These are phyloP conservation scores for Debaryomyces sp. DNA, from an alignment of 1,139 yeast genomes.

Conservation along the genomic window DNA sequence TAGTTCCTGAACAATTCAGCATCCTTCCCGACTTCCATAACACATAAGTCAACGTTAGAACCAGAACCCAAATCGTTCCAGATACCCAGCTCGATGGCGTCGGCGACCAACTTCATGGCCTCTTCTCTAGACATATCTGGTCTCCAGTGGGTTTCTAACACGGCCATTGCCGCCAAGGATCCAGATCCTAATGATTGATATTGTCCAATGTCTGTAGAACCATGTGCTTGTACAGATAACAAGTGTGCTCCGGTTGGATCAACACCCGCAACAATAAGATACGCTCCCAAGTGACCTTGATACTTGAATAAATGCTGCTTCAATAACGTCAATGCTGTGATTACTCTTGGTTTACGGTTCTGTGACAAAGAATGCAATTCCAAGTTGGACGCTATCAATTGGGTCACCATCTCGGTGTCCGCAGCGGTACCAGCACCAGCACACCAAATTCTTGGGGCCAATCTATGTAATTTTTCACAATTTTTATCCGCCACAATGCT, in stretches of 20 bases:
- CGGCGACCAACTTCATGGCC: slow-evolving; percentile 86
- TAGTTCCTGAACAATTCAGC: slow-evolving; percentile 84
- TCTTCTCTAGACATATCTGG: slow-evolving; percentile 79
- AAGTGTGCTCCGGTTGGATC: slow-evolving; percentile 96
- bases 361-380: slow-evolving; percentile 87
- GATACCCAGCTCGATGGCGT: slow-evolving; percentile 96
- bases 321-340: slow-evolving; percentile 87
- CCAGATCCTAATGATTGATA: slow-evolving; percentile 95
- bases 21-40: slow-evolving; percentile 89
- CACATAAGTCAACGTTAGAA: slow-evolving; percentile 95
- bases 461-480: slow-evolving; percentile 92
- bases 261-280: slow-evolving; percentile 93
- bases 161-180: slow-evolving; percentile 99
- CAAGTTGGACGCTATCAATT: slow-evolving; percentile 83
- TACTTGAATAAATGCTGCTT: slow-evolving; percentile 95
- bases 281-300: slow-evolving; percentile 97
- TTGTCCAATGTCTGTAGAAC: slow-evolving; percentile 93
- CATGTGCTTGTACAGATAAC: slow-evolving; percentile 94
- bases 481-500: slow-evolving; percentile 96
- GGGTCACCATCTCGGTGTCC: slow-evolving; percentile 97
- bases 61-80: slow-evolving; percentile 99
- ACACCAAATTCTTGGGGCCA: slow-evolving; percentile 96
- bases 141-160: slow-evolving; percentile 85
- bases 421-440: slow-evolving; percentile 99
- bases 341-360: slow-evolving; percentile 87